These are phyloP conservation scores for Kodamaea laetipori DNA, from an alignment of 805 yeast genomes.

Conservation along the genomic window DNA sequence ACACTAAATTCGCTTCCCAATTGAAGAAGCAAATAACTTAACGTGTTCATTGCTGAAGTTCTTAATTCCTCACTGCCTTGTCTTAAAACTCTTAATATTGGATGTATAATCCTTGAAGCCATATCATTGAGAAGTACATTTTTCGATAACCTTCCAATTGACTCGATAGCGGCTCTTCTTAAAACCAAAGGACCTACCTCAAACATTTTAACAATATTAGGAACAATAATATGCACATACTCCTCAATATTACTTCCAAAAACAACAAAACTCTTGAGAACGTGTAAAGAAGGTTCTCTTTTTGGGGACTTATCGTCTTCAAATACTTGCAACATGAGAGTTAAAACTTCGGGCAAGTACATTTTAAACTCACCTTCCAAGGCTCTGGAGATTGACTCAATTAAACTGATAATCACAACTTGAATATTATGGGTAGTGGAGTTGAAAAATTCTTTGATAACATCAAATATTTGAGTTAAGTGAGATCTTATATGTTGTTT, in stretches of 20 bases:
- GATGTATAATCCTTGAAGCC: constrained; percentile 89
- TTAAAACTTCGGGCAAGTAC: constrained; percentile 75
- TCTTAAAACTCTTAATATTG: constrained; percentile 68
- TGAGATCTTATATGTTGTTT: constrained; percentile 88
- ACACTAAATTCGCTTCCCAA: constrained; percentile 82
- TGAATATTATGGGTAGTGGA: constrained; percentile 57
- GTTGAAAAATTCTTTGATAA: constrained; percentile 72
- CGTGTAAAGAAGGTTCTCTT: constrained; percentile 65
- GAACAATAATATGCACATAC: constrained; percentile 82
- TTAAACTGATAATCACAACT: constrained; percentile 72
- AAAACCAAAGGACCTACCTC: constrained; percentile 69
- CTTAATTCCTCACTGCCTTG: constrained; percentile 60
- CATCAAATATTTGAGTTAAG: constrained; percentile 70
- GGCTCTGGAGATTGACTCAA: constrained; percentile 83
- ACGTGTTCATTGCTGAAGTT: constrained; percentile 70
- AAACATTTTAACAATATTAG: constrained; percentile 77
- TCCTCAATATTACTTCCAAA: constrained; percentile 90
- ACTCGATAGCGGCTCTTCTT: constrained; percentile 73
- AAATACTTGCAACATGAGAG: constrained; percentile 71
- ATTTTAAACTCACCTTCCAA: constrained; percentile 90
- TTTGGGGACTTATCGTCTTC: constrained; percentile 69
- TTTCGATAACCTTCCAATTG: constrained; percentile 79
- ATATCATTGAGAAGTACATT: constrained; percentile 76
- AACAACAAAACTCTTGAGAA: constrained; percentile 77
- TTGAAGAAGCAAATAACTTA: constrained; percentile 76